Conservation (phyloP, 192 early-diverging fungal genomes). For the Haplosporangium gracile region DNA sequence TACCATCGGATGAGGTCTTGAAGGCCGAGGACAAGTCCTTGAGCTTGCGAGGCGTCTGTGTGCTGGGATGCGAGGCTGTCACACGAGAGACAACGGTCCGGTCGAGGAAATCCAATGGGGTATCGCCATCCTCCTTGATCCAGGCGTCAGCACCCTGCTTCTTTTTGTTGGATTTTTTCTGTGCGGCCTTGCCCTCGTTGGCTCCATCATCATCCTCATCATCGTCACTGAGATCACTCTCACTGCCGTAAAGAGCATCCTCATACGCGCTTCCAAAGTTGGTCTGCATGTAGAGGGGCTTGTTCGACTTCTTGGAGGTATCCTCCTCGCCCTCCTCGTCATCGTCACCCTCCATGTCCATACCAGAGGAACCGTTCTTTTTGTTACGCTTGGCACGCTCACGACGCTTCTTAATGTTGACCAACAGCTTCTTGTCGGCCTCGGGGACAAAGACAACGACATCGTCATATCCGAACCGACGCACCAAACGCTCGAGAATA, state of each 20-base stretch:
- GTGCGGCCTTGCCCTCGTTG: conserved; percentile 17
- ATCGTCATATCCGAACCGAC: conserved; percentile 86
- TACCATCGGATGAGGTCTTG: conserved; percentile 80
- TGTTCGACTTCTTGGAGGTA: conserved; percentile 55
- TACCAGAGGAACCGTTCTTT: conserved; percentile 63
- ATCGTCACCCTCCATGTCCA: conserved; percentile 53
- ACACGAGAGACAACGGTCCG: conserved; percentile 80
- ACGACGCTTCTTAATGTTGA: conserved; percentile 93
- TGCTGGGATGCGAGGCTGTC: conserved; percentile 55
- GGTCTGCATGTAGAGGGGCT: conserved; percentile 65
- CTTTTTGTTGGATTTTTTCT: conserved; percentile 60
- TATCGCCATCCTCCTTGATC: conserved; percentile 78
- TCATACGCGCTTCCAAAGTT: conserved; percentile 84
- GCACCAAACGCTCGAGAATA: conserved; percentile 91
- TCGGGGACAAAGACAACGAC: conserved; percentile 87
- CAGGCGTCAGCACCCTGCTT: conserved; percentile 57
- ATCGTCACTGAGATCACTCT: conserved; percentile 89
- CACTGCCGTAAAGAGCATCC: conserved; percentile 92
- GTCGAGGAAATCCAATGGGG: conserved; percentile 93
- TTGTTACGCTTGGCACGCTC: conserved; percentile 84
- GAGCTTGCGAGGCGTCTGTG: conserved; percentile 50
- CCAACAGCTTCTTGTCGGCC: conserved; percentile 87
- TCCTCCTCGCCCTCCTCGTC: conserved; percentile 66
- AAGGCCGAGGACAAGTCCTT: conserved; percentile 66
- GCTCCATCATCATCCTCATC: conserved; percentile 75